Conservation (phyloP, 2,329 filamentous ascomycete genomes). For the Neocatenulostroma microsporum region DNA sequence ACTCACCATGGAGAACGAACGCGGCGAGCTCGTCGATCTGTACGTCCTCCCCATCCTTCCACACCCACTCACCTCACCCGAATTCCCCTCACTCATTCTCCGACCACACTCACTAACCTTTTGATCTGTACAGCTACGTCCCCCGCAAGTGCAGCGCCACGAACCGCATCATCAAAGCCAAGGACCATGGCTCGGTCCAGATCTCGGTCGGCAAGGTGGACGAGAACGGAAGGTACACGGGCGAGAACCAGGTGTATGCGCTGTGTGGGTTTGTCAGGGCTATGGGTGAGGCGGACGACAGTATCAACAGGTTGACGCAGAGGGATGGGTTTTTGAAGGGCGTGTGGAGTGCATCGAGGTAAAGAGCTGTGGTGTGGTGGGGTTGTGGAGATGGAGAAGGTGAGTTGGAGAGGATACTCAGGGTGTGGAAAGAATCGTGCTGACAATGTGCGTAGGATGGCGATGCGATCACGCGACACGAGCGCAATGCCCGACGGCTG, state of each 20-base stretch:
- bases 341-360: conserved; percentile 75
- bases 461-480: background rate
- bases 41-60: conserved; percentile 48
- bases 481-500: background rate
- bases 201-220: conserved; percentile 97
- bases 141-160: conserved; percentile 98
- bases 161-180: conserved; percentile 99
- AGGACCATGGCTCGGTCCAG: conserved; percentile 98
- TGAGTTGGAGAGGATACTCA: too few relatives aligned
- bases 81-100: conserved; percentile 1
- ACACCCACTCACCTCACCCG: conserved; percentile 1
- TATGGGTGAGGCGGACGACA: conserved; percentile 96
- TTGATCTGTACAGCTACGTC: conserved; percentile 70
- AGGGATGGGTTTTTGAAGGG: conserved; percentile 93
- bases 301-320: conserved; percentile 91
- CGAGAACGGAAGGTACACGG: conserved; percentile 94
- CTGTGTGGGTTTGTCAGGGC: conserved; percentile 96
- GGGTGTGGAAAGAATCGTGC: conserved; percentile 6
- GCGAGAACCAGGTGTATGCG: conserved; percentile 96
- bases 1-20: conserved; percentile 98
- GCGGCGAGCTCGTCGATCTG: conserved; percentile 99
- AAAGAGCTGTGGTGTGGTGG: too few relatives aligned
- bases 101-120: conserved; percentile 6
- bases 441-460: background rate
- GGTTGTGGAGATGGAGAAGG: too few relatives aligned